A percentile compares a stretch with the other conserved stretches of the same genome.
These are phyloP conservation scores for Chenopodium formosanum DNA, from an alignment of 148 eudicot species.

Conservation along the genomic window DNA sequence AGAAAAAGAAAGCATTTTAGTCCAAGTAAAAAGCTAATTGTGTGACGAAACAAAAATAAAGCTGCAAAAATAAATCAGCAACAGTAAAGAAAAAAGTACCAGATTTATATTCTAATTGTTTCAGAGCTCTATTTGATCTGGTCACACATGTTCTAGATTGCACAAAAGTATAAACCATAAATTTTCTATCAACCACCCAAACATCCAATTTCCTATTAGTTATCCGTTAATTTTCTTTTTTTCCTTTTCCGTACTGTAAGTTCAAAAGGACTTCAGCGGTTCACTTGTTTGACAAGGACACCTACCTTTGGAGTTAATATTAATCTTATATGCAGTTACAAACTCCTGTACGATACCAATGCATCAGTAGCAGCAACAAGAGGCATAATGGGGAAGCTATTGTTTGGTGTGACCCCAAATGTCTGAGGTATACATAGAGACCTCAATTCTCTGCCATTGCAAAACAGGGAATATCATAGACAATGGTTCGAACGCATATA, in stretches of 20 bases:
- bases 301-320: neutral
- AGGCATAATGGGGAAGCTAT: neutral
- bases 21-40: slow-evolving; percentile 1
- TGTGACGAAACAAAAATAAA: neutral
- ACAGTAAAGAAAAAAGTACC: neutral
- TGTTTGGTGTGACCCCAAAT: neutral
- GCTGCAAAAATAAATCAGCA: neutral
- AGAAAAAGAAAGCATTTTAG: slow-evolving; percentile 35
- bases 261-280: neutral
- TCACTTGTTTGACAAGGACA: neutral
- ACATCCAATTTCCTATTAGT: neutral
- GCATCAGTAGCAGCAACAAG: neutral
- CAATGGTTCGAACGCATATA: too few species aligned
- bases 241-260: neutral
- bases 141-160: neutral
- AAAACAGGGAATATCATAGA: neutral
- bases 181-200: neutral
- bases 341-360: neutral
- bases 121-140: neutral
- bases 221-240: neutral
- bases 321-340: neutral
- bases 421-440: neutral
- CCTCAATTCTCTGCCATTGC: neutral
- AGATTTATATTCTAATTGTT: neutral
- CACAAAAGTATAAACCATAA: neutral